Conservation (phyloP, 768 basidiomycete species). For the Hortiboletus campestris region DNA sequence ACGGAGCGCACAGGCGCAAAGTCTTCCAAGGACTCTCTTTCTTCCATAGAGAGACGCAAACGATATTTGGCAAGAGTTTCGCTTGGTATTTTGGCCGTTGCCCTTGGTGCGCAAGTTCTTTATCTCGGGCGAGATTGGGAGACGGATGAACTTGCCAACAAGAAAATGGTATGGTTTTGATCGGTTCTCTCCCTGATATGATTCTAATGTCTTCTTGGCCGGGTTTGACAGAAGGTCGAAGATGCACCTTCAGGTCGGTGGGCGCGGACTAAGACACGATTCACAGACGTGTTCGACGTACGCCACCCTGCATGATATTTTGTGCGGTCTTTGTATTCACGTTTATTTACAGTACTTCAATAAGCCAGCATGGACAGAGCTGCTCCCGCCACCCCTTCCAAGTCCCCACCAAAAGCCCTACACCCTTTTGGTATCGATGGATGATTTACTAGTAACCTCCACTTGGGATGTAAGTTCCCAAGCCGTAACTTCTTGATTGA, state of each 20-base stretch:
- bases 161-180: constrained; percentile 53
- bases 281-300: constrained; percentile 68
- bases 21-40: constrained; percentile 76
- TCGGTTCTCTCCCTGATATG: not conserved
- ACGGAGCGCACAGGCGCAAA: constrained; percentile 67
- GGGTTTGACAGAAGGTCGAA: constrained; percentile 48
- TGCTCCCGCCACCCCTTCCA: constrained; percentile 85
- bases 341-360: constrained; percentile 67
- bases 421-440: constrained; percentile 87
- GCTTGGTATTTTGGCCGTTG: constrained; percentile 53
- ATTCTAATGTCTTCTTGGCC: not conserved
- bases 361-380: constrained; percentile 90
- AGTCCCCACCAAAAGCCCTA: constrained; percentile 85
- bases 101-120: constrained; percentile 52
- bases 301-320: constrained; percentile 22
- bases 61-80: constrained; percentile 54
- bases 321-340: not conserved
- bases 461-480: constrained; percentile 86
- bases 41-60: constrained; percentile 73
- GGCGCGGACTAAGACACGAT: constrained; percentile 62
- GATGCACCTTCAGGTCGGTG: constrained; percentile 60
- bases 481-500: not conserved
- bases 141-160: constrained; percentile 61
- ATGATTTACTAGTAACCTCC: constrained; percentile 87
- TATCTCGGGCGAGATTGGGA: constrained; percentile 82